Base-by-base conservation (phyloP, 495 filamentous ascomycete species). In the Xylaria venustula region DNA sequence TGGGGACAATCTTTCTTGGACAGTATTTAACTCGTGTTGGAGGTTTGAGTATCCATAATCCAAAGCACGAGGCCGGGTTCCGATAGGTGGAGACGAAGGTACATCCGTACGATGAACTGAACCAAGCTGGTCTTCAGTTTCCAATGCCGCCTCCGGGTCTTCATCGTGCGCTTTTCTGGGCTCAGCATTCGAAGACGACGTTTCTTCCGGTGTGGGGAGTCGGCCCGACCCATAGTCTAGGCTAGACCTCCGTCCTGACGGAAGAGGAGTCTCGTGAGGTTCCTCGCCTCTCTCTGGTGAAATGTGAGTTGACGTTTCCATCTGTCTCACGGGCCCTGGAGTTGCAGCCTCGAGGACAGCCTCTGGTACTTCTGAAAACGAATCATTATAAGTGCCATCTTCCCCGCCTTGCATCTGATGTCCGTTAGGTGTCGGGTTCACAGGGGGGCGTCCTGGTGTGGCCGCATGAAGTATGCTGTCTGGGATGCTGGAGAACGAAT, bases 191-290 rank as follows among this genome's bases (percentile, higher is more conserved):
- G 81, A 81, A 34, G 81, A 83, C 51, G 81, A 79, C 32, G 81
- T 83, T 67, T 83, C 78, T 51, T 83, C 81, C 49, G 81, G 81
- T 44, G 81, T 84, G 67, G 76, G 74, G 62, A 83, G 72, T 71
- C 80, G 78, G 60, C 67, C 73, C 34, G 72, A 70, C 11, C 71
- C 71, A 65, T 72, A 67, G 57, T 68, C 67, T 50, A 73, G 63
- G 36, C 67, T 71, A 66, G 74, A 65, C 22, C 48, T 56, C 50
- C 63, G 62, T 41, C 49, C 62, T 22, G 47, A 50, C 19, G 63
- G 53, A 49, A n/a, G 50, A 54, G 50, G 14, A n/a, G 14, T 28
- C 41, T 42, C 20, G 3, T 40, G 56, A 32, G 3, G 23, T 20
- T 63, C 59, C 7, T 45, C 57, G 25, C 60, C 32, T 46, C 5